Evolutionary conservation across 1,139 yeast species (phyloP).

Genomic region (Meyerozyma elateridarum): DNA sequence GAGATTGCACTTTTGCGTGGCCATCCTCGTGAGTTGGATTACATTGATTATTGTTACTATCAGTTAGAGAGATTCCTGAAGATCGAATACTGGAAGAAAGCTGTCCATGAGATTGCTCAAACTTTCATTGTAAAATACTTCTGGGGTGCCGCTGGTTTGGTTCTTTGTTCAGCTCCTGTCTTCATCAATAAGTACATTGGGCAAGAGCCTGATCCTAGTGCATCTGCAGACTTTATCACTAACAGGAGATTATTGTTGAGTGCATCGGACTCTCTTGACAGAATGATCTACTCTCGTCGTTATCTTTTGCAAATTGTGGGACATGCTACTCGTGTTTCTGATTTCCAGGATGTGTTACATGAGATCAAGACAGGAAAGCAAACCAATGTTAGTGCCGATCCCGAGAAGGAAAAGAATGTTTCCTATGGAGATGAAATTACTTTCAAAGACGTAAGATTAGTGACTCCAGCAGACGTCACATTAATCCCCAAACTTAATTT

Average conservation of each 20-base stretch:
- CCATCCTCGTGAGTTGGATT: conserved; percentile 72
- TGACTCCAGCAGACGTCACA: conserved; percentile 81
- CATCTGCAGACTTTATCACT: conserved; percentile 80
- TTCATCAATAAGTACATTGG: conserved; percentile 62
- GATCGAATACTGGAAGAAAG: conserved; percentile 72
- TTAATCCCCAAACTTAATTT: conserved; percentile 65
- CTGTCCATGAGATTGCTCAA: conserved; percentile 71
- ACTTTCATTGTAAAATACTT: conserved; percentile 85
- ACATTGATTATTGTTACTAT: conserved; percentile 76
- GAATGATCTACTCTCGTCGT: conserved; percentile 80
- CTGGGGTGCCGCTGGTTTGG: conserved; percentile 94
- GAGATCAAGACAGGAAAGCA: conserved; percentile 34
- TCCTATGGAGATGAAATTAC: conserved; percentile 53
- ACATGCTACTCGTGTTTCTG: conserved; percentile 71
- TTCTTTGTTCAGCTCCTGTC: conserved; percentile 84
- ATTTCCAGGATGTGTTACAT: conserved; percentile 61
- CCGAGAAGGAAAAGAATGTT: conserved; percentile 26
- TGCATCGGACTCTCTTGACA: conserved; percentile 85
- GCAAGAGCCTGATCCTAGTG: conserved; percentile 43
- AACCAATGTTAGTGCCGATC: conserved; percentile 21
- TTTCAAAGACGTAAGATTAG: conserved; percentile 69
- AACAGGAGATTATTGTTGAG: conserved; percentile 79
- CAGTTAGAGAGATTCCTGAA: conserved; percentile 75
- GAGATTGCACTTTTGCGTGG: conserved; percentile 87
- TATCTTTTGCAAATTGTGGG: conserved; percentile 83